Base-by-base conservation (phyloP, 176 grass and related monocot species). In the Ampelocalamus luodianensis region DNA sequence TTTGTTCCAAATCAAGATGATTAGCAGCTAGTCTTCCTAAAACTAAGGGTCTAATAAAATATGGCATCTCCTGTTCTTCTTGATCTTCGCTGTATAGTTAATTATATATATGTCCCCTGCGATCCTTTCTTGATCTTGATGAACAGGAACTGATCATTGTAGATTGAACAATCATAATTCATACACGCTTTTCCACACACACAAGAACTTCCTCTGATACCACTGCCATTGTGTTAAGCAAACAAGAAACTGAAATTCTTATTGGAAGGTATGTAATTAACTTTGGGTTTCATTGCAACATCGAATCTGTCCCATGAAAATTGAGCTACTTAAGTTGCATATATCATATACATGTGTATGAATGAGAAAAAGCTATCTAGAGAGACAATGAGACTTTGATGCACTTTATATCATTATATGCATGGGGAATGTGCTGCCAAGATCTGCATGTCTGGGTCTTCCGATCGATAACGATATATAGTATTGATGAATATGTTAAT, bases 61-160 rank as follows among this genome's bases (percentile, higher is more conserved):
- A 77, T 53, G 32, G 12, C 71, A 40, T 77, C 63, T 55, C 54
- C 49, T 70, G 71, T 77, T 70, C 63, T 79, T 89, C 39, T 67
- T 59, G 81, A 81, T 90, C 80, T 87, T 84, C 64, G 60, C 80
- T 59, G 17, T 6, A 16, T 71, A 77, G 37, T 73, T 90, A 74
- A 27, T 71, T 71, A 42, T 74, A 72, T 71, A 65, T 81, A 87
- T 74, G 32, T 45, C 24, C 24, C 62, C 74, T 77, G 3, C 2
- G 20, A 64, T 67, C 81, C 58, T 82, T 86, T 72, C 45, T 58
- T 45, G 82, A 84, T 82, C 40, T 61, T 81, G 74, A 71, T 72
- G 71, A 76, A 80, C 17, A 77, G 37, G 84, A 85, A 72, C 68
- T 75, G 79, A 65, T 74, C 64, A 54, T 17, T 55, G 15, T 26